phyloP scores from a whole-genome alignment of 1,139 yeast species.

The Wickerhamomyces sp. region DNA sequence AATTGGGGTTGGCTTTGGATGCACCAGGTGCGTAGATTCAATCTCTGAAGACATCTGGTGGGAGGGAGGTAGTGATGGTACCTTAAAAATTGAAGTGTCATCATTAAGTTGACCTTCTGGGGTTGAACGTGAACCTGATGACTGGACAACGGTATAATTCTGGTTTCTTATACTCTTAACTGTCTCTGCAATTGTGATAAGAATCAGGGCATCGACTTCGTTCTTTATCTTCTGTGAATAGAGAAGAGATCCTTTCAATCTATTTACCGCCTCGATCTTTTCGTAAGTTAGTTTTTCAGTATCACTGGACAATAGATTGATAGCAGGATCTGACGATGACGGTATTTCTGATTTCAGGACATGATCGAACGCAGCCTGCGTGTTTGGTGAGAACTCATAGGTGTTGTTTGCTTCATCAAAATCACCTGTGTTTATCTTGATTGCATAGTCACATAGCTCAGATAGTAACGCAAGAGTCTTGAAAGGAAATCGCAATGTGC shows the following conservation, averaged over 20 bases:
- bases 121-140: not conserved
- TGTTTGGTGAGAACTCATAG: constrained; percentile 60
- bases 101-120: constrained; percentile 3
- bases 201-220: constrained; percentile 74
- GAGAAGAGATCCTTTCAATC: constrained; percentile 72
- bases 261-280: constrained; percentile 68
- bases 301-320: constrained; percentile 59
- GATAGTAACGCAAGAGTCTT: constrained; percentile 59
- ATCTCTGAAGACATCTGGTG: not conserved
- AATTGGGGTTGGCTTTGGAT: constrained; percentile 25
- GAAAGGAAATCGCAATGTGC: constrained; percentile 51
- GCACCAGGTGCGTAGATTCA: constrained; percentile 2
- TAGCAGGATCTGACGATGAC: constrained; percentile 60
- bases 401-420: constrained; percentile 16
- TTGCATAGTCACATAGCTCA: constrained; percentile 73
- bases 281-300: constrained; percentile 57
- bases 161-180: constrained; percentile 26
- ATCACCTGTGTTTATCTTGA: constrained; percentile 57
- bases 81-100: not conserved
- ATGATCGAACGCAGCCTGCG: constrained; percentile 57
- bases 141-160: constrained; percentile 12
- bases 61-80: constrained; percentile 1
- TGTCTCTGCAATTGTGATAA: constrained; percentile 61
- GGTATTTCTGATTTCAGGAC: constrained; percentile 53
- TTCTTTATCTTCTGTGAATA: constrained; percentile 76